Percentiles rank a stretch among this genome's conserved stretches.
These are phyloP conservation scores for Pythium guiyangense DNA, from an alignment of 352 stramenopile species.

Conservation along the genomic window DNA sequence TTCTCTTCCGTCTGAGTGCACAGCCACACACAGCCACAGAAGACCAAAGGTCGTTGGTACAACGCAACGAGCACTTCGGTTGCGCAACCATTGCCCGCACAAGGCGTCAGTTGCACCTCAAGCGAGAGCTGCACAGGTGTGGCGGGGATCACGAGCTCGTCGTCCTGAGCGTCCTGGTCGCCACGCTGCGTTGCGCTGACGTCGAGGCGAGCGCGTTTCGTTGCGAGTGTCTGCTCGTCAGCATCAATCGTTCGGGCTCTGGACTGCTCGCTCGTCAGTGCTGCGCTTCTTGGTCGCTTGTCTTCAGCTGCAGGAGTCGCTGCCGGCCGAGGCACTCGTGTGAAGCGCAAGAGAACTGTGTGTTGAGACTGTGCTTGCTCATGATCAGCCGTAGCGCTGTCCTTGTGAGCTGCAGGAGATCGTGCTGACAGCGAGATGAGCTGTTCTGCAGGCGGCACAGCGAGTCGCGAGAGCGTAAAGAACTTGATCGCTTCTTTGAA, in stretches of 20 bases:
- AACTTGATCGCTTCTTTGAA: constrained; percentile 14
- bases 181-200: too few species aligned
- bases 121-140: not conserved
- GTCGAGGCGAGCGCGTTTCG: not conserved
- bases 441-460: not conserved
- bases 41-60: not conserved
- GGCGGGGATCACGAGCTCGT: not conserved
- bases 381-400: not conserved
- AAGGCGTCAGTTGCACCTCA: not conserved
- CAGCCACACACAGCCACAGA: too few species aligned
- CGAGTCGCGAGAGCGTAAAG: constrained; percentile 2
- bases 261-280: not conserved
- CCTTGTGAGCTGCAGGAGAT: not conserved
- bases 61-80: not conserved
- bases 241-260: not conserved
- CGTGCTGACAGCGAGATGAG: not conserved
- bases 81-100: too few species aligned
- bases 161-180: not conserved
- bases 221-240: not conserved
- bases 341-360: constrained; percentile 12
- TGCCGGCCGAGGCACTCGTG: not conserved
- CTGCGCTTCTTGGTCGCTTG: not conserved
- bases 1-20: constrained; percentile 38
- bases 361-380: not conserved
- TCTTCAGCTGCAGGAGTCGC: not conserved